Evolutionary conservation across 306 rosid genomes (phyloP), one percentile per base, ranked within the genome.

Genomic region (Cercis canadensis): DNA sequence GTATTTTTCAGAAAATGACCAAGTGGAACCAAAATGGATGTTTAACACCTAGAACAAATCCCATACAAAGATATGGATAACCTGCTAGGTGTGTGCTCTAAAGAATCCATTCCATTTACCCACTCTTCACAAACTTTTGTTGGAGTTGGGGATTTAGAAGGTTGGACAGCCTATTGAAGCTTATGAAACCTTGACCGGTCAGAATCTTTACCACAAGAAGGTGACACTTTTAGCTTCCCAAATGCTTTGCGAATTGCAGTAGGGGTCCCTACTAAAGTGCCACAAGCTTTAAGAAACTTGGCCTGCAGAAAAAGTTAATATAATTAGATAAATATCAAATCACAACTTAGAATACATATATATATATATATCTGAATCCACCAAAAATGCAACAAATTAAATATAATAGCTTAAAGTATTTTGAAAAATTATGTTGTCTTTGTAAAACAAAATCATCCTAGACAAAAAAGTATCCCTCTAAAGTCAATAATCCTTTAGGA

Each of bases 31-130:
- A 29, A 57, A 37, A 8, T 19, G 32, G 40, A 41, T 37, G 1
- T 37, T 8, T 37, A 37, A 37, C 43, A 37, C 10, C 3, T 2
- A 37, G 1, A 37, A 5, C 8, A 24, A 4, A 72, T 31, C 57
- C 53, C 55, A 10, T 10, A 50, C n/a, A 60, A 45, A 70, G 17
- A 40, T 16, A 75, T 49, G 15, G 54, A 74, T 37, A 82, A 93
- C 98, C 98, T 90, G 88, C 85, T 79, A 31, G 92, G 92, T 2
- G 96, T 81, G 15, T 63, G 79, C 67, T 84, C 87, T 15, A 82
- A 78, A 72, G 73, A 80, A 66, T 54, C 82, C 8, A 78, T 74
- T 54, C 67, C 73, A 41, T 60, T 76, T 55, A 44, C 69, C 86
- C 82, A 67, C 58, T 84, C 88, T 69, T 82, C 88, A 33, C 50